These are phyloP conservation scores for Xylariales sp. DNA, from an alignment of 2,329 filamentous ascomycete species.

Conservation along the genomic window DNA sequence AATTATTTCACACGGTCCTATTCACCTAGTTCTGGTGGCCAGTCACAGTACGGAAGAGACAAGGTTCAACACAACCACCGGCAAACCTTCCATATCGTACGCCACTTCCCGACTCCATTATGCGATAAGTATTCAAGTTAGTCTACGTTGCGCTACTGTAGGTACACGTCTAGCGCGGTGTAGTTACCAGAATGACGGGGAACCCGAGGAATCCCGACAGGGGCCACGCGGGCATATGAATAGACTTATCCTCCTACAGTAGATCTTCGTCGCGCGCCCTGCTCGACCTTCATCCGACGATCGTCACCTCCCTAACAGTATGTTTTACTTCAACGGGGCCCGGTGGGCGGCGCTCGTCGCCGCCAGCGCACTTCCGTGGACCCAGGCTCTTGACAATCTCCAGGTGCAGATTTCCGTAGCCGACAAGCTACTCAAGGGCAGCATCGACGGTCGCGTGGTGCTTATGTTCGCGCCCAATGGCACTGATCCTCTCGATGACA, in stretches of 20 bases:
- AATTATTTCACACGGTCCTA: constrained; percentile 2
- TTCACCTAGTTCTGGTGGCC: background rate
- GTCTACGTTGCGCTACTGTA: background rate
- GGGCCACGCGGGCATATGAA: constrained; percentile 15
- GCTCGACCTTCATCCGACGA: background rate
- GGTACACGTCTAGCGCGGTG: background rate
- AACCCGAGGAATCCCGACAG: constrained; percentile 6
- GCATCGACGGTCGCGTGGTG: constrained; percentile 41
- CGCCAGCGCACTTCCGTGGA: constrained; percentile 25
- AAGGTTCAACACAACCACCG: background rate
- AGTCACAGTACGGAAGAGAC: constrained; percentile 6
- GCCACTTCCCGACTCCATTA: background rate
- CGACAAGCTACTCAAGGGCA: constrained; percentile 33
- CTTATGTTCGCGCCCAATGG: constrained; percentile 44
- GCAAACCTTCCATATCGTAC: background rate
- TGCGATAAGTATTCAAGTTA: constrained; percentile 1
- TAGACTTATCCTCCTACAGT: constrained; percentile 3
- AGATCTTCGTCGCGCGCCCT: background rate
- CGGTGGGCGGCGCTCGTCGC: constrained; percentile 33
- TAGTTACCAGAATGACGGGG: constrained; percentile 15
- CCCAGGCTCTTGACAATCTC: constrained; percentile 20
- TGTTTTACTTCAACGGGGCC: constrained; percentile 30
- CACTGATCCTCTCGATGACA: constrained; percentile 42
- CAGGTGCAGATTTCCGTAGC: constrained; percentile 45
- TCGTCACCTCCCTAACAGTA: constrained; percentile 15